Evolutionary conservation across 2,329 filamentous ascomycete species (phyloP).

Genomic region (Neophaeococcomyces mojaviensis): DNA sequence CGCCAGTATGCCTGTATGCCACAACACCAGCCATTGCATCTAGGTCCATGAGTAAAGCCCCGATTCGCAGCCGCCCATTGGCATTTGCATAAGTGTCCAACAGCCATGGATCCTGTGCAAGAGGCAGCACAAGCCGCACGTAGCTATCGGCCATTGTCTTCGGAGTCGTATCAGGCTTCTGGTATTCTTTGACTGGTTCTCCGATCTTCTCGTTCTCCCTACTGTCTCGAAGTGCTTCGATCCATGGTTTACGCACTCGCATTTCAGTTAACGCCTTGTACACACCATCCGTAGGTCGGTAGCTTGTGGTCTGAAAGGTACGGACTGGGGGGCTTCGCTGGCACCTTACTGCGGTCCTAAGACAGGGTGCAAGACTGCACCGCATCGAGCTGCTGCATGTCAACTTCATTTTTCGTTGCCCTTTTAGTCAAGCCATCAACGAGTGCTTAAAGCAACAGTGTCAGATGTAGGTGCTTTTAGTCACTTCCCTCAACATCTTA

Average conservation of each 20-base stretch:
- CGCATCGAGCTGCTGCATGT: not conserved
- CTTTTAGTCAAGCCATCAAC: no score
- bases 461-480: no score
- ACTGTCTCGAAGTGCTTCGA: conserved; percentile 55
- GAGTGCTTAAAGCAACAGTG: no score
- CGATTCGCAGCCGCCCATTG: conserved; percentile 63
- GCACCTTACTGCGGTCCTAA: not conserved
- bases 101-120: conserved; percentile 68
- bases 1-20: conserved; percentile 65
- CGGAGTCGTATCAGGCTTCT: conserved; percentile 49
- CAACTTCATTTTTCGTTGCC: no score
- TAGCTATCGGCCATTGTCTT: conserved; percentile 67
- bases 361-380: not conserved
- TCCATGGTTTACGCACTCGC: conserved; percentile 60
- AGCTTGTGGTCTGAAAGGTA: conserved; percentile 12
- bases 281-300: conserved; percentile 48
- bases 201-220: conserved; percentile 32
- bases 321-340: not conserved
- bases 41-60: conserved; percentile 70
- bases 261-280: conserved; percentile 52
- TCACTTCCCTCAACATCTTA: no score
- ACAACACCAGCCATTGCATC: conserved; percentile 71
- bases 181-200: conserved; percentile 15
- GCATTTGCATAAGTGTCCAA: conserved; percentile 72
- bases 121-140: conserved; percentile 51